These are phyloP conservation scores for Pseudohyphozyma bogoriensis DNA, from an alignment of 768 basidiomycete genomes.

Conservation along the genomic window DNA sequence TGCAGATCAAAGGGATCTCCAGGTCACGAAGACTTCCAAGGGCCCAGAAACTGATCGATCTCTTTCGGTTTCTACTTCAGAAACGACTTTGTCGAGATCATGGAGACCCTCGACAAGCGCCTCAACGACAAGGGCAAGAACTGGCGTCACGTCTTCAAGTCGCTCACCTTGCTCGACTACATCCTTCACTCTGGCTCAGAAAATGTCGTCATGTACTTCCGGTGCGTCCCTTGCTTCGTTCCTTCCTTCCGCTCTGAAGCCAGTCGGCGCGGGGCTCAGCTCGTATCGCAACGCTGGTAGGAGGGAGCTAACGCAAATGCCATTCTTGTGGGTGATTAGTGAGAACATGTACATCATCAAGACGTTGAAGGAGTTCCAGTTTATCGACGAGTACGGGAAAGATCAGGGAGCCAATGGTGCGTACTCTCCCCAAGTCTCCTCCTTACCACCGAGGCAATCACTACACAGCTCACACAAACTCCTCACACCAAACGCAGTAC, in stretches of 20 bases:
- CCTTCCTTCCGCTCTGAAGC: not conserved
- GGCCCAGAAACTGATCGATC: not conserved
- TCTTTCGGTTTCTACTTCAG: conserved; percentile 47
- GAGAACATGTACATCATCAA: conserved; percentile 98
- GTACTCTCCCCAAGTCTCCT: not conserved
- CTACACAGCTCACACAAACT: not conserved
- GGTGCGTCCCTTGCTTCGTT: conserved; percentile 21
- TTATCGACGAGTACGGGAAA: conserved; percentile 84
- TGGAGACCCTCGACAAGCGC: conserved; percentile 99
- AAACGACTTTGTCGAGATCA: conserved; percentile 95
- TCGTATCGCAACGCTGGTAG: too few relatives aligned
- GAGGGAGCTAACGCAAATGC: too few relatives aligned
- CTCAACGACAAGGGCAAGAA: conserved; percentile 99
- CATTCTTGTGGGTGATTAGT: too few relatives aligned
- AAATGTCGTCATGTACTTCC: conserved; percentile 95
- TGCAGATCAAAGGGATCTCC: not conserved
- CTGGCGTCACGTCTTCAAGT: conserved; percentile 99
- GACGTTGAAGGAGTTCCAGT: conserved; percentile 97
- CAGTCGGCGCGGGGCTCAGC: not conserved
- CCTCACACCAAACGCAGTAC: conserved; percentile 43
- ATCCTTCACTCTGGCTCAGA: conserved; percentile 91
- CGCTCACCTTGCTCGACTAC: conserved; percentile 89
- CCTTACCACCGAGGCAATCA: conserved; percentile 35
- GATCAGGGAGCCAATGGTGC: conserved; percentile 85
- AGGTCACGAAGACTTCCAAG: not conserved